These are phyloP conservation scores for Puccinia hordei DNA, from an alignment of 1,284 basidiomycete genomes.

Conservation along the genomic window DNA sequence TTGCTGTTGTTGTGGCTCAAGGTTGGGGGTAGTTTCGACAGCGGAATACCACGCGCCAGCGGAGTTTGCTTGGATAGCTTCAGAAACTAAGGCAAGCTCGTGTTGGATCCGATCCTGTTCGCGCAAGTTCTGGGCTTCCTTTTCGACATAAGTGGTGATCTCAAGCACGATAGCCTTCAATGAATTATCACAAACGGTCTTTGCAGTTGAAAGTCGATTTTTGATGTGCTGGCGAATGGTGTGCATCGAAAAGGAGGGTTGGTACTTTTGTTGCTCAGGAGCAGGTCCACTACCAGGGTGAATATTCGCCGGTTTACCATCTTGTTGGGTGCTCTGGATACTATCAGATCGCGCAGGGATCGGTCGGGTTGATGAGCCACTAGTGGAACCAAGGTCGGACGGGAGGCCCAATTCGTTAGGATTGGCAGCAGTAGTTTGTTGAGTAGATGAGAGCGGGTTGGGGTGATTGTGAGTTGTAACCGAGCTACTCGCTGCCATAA, in stretches of 20 bases:
- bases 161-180: constrained; percentile 85
- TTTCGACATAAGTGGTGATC: constrained; percentile 91
- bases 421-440: not conserved
- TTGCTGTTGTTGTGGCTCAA: too few relatives aligned
- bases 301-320: not conserved
- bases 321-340: not conserved
- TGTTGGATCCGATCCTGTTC: constrained; percentile 67
- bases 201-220: constrained; percentile 86
- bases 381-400: not conserved
- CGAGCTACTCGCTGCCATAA: not conserved
- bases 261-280: constrained; percentile 52
- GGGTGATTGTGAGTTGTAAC: not conserved
- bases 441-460: not conserved
- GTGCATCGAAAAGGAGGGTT: constrained; percentile 55
- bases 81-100: constrained; percentile 65
- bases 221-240: constrained; percentile 92
- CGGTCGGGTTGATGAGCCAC: not conserved
- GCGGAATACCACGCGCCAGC: constrained; percentile 56
- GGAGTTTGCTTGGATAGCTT: constrained; percentile 58
- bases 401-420: not conserved
- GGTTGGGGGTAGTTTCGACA: constrained; percentile 50
- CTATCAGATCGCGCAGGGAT: not conserved
- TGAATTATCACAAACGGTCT: constrained; percentile 93
- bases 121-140: constrained; percentile 71
- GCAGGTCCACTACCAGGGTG: constrained; percentile 11